Conservation (phyloP, 2,329 filamentous ascomycete species). For the Acarospora socialis region DNA sequence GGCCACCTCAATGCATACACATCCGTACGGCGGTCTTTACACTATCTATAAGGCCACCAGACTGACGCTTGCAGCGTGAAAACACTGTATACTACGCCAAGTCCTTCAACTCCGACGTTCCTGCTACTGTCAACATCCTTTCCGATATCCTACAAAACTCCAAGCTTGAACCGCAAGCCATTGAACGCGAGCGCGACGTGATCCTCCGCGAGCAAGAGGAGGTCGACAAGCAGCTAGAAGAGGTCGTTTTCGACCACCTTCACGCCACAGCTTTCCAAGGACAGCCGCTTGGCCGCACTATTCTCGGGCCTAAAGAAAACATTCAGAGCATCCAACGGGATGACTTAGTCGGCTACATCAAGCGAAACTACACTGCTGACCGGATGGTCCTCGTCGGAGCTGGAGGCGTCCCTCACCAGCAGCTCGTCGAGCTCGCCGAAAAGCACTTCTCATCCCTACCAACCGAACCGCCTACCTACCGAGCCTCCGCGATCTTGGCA, state of each 20-base stretch:
- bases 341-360: constrained; percentile 92
- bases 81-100: constrained; percentile 99
- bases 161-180: constrained; percentile 83
- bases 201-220: constrained; percentile 98
- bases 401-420: constrained; percentile 82
- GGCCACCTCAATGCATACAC: constrained; percentile 99
- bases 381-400: constrained; percentile 97
- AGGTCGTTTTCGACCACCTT: constrained; percentile 98
- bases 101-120: constrained; percentile 95
- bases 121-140: constrained; percentile 92
- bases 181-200: constrained; percentile 95
- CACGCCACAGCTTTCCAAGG: constrained; percentile 96
- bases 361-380: constrained; percentile 98
- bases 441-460: constrained; percentile 82
- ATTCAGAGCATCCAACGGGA: constrained; percentile 88
- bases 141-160: constrained; percentile 99
- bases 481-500: constrained; percentile 56
- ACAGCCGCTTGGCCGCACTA: constrained; percentile 92
- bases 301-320: constrained; percentile 95
- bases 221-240: constrained; percentile 99
- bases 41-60: constrained; percentile 6
- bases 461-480: constrained; percentile 56
- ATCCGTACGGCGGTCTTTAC: constrained; percentile 51
- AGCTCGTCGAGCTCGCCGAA: constrained; percentile 91
- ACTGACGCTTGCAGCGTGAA: constrained; percentile 52